These are phyloP conservation scores for Exophiala calicioides DNA, from an alignment of 2,329 filamentous ascomycete genomes.

Conservation along the genomic window DNA sequence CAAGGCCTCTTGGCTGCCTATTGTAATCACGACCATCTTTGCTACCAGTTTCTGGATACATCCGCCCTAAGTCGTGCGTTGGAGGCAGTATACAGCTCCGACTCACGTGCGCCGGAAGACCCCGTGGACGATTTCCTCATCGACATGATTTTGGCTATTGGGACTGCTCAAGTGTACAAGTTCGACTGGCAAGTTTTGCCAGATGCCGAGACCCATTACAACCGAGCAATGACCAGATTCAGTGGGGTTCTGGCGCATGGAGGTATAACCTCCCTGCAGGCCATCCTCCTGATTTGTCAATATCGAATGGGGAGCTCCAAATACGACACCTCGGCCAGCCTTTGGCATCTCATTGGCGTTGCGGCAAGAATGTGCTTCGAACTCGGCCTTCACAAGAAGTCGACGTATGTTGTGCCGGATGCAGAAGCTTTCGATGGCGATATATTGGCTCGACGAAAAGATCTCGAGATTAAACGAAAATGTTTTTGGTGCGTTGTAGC, in stretches of 20 bases:
- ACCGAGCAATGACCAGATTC: slow-evolving; percentile 42
- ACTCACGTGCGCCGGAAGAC: no score
- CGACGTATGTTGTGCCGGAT: slow-evolving; percentile 34
- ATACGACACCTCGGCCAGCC: slow-evolving; percentile 42
- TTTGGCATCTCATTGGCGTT: slow-evolving; percentile 50
- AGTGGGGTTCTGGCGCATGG: slow-evolving; percentile 41
- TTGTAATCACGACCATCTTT: no score
- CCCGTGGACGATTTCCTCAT: no score
- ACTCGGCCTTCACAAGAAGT: slow-evolving; percentile 45
- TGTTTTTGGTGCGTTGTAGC: slow-evolving; percentile 50
- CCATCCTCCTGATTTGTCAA: slow-evolving; percentile 47
- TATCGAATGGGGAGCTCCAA: slow-evolving; percentile 46
- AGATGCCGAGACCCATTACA: slow-evolving; percentile 46
- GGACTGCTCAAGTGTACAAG: slow-evolving; percentile 46
- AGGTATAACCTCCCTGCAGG: slow-evolving; percentile 43
- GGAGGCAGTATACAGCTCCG: no score
- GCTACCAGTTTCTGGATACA: no score
- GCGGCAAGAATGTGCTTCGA: slow-evolving; percentile 46
- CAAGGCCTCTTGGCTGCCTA: no score
- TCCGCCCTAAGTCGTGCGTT: no score
- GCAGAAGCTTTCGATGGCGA: neutral
- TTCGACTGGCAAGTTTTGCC: slow-evolving; percentile 48
- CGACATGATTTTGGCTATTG: slow-evolving; percentile 49
- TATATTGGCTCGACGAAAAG: slow-evolving; percentile 1
- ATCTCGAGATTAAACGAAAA: slow-evolving; percentile 38